A percentile compares a stretch with the other conserved stretches of the same genome.
Conservation (phyloP, 495 filamentous ascomycete species). For the Aspergillus panamensis region DNA sequence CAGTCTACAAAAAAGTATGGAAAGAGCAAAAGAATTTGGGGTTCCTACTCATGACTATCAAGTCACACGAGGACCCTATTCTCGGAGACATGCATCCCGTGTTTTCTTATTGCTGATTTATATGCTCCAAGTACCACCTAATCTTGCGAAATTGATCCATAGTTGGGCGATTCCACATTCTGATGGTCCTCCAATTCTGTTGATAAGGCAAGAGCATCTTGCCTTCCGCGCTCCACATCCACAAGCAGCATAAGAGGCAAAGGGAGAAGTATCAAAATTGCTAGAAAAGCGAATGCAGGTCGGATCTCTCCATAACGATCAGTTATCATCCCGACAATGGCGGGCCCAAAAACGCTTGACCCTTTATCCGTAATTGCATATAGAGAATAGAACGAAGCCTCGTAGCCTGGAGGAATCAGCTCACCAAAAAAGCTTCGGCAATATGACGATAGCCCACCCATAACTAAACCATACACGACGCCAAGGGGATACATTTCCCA, state of each 20-base stretch:
- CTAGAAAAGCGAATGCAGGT: constrained; percentile 90
- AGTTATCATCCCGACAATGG: constrained; percentile 89
- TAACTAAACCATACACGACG: constrained; percentile 85
- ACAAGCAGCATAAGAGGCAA: constrained; percentile 81
- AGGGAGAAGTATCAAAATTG: constrained; percentile 74
- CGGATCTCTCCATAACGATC: constrained; percentile 86
- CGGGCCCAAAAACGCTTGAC: constrained; percentile 87
- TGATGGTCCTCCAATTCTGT: constrained; percentile 54
- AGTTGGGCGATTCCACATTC: constrained; percentile 17
- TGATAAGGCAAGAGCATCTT: constrained; percentile 69
- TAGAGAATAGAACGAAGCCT: constrained; percentile 93
- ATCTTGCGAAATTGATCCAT: constrained; percentile 25
- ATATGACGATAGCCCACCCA: constrained; percentile 90
- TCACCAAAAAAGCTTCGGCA: constrained; percentile 91
- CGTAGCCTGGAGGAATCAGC: constrained; percentile 86
- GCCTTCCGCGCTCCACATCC: constrained; percentile 83
- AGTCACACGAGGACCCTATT: too few species aligned
- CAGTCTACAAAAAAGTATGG: too few species aligned
- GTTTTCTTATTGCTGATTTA: neutral
- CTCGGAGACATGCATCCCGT: neutral
- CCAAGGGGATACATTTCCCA: constrained; percentile 98
- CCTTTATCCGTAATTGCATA: constrained; percentile 99
- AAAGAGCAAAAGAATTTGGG: too few species aligned
- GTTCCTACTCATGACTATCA: too few species aligned
- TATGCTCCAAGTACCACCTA: neutral